Evolutionary conservation across 208 protist species (phyloP).

Genomic region (Jaenimonas drosophilae): DNA sequence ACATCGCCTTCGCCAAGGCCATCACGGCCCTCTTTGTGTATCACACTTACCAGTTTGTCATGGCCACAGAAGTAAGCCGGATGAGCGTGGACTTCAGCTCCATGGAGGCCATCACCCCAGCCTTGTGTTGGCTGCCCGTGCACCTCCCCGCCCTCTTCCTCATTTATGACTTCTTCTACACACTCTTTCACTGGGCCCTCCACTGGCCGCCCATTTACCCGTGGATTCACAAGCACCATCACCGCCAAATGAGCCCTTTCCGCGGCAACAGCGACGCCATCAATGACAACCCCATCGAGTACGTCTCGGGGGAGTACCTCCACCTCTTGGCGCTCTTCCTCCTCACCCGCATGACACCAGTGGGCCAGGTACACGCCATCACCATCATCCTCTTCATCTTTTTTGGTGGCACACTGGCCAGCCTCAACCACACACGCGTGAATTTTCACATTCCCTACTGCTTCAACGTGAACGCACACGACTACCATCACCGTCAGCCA

Average conservation of each 20-base stretch:
- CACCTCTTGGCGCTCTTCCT: slow-evolving; percentile 77
- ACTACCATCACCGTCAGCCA: slow-evolving; percentile 84
- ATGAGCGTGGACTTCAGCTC: slow-evolving; percentile 30
- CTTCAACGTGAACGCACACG: slow-evolving; percentile 81
- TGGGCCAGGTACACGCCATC: slow-evolving; percentile 51
- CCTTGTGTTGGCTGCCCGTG: slow-evolving; percentile 39
- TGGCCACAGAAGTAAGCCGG: slow-evolving; percentile 28
- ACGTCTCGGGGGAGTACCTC: slow-evolving; percentile 81
- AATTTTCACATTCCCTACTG: slow-evolving; percentile 69
- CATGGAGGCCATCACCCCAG: slow-evolving; percentile 8
- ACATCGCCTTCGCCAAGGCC: slow-evolving; percentile 39
- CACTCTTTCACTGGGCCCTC: slow-evolving; percentile 76
- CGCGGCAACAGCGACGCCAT: slow-evolving; percentile 85
- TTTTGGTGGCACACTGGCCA: slow-evolving; percentile 72
- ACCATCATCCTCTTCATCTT: slow-evolving; percentile 66
- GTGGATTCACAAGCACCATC: slow-evolving; percentile 88
- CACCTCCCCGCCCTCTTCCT: slow-evolving; percentile 57
- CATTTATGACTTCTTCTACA: slow-evolving; percentile 90
- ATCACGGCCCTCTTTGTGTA: slow-evolving; percentile 58
- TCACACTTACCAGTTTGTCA: slow-evolving; percentile 38
- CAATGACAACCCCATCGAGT: slow-evolving; percentile 90
- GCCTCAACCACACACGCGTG: slow-evolving; percentile 88
- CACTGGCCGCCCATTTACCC: slow-evolving; percentile 81
- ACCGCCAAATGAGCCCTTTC: slow-evolving; percentile 83
- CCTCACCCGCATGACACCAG: slow-evolving; percentile 37